Evolutionary conservation across 108 stramenopile species (phyloP).

Genomic region (Nannochloropsis salina): DNA sequence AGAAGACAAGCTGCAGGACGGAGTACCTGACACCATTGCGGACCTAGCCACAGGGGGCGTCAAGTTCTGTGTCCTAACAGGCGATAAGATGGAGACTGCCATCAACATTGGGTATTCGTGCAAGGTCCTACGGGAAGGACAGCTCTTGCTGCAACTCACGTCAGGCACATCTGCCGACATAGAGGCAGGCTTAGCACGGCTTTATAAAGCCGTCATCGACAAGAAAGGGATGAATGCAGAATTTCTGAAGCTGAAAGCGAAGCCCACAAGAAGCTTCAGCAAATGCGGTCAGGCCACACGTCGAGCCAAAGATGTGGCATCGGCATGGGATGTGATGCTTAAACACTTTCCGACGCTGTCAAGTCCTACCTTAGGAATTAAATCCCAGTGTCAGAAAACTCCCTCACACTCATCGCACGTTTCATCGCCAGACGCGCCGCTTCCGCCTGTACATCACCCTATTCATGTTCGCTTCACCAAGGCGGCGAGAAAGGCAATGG

Average conservation of each 20-base stretch:
- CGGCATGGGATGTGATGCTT: background rate
- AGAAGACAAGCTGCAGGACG: constrained; percentile 93
- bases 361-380: too few relatives aligned
- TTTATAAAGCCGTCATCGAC: background rate
- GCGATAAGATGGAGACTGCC: constrained; percentile 96
- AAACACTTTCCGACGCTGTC: background rate
- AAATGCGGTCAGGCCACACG: background rate
- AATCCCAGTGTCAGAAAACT: too few relatives aligned
- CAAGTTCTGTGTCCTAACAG: constrained; percentile 94
- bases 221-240: constrained; percentile 4
- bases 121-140: constrained; percentile 32
- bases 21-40: constrained; percentile 85
- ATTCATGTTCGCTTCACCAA: constrained; percentile 8
- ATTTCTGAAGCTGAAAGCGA: background rate
- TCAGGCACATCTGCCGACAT: background rate
- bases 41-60: constrained; percentile 84
- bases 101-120: constrained; percentile 79
- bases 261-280: background rate
- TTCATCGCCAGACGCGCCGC: background rate
- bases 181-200: background rate
- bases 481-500: background rate
- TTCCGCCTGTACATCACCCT: background rate
- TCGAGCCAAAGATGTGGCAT: background rate
- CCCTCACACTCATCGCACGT: background rate
- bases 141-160: constrained; percentile 20